Evolutionary conservation across 176 grass and related monocot species (phyloP), one percentile per base, ranked within the genome.

Genomic region (Elaeis guineensis): DNA sequence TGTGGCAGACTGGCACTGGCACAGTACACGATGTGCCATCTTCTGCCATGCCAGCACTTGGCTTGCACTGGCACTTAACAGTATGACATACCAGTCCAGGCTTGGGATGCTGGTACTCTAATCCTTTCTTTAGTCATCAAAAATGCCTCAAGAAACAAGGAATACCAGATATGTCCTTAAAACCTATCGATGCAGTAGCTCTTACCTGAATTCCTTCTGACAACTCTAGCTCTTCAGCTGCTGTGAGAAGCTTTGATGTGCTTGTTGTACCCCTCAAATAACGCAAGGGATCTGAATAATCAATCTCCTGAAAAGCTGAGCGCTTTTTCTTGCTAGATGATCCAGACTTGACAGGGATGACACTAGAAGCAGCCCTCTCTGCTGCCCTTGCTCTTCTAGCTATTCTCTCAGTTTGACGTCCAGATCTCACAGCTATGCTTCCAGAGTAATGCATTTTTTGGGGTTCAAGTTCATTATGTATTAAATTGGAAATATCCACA

Each of bases 181-280:
- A 12, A 44, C 11, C 35, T 14, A 44, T 44, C 30, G n/a, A 5
- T 69, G 25, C n/a, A 59, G 59, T 3, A 52, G 59, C 49, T 55
- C 62, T 72, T 55, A 85, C 82, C 72, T 85, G 77, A 69, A 85
- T 85, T 67, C 77, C 77, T 64, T 85, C 50, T 19, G 82, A 85
- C 52, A 85, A 75, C 21, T 85, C 77, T 72, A 85, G 72, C 72
- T 80, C 82, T 76, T 85, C 77, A 39, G 75, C 71, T 76, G 72
- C 77, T 72, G 82, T 76, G 72, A 85, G 82, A 80, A 85, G 77
- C 67, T 55, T 80, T 32, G 62, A 51, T 44, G 35, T 11, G 18
- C 68, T 73, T 50, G 82, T 76, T 78, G 79, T 68, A 62, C 79
- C 71, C 77, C 82, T 80, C 22, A 85, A 72, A 35, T 77, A 80